phyloP scores from a whole-genome alignment of 2,329 filamentous ascomycete genomes.

The Ascochyta fabae region DNA sequence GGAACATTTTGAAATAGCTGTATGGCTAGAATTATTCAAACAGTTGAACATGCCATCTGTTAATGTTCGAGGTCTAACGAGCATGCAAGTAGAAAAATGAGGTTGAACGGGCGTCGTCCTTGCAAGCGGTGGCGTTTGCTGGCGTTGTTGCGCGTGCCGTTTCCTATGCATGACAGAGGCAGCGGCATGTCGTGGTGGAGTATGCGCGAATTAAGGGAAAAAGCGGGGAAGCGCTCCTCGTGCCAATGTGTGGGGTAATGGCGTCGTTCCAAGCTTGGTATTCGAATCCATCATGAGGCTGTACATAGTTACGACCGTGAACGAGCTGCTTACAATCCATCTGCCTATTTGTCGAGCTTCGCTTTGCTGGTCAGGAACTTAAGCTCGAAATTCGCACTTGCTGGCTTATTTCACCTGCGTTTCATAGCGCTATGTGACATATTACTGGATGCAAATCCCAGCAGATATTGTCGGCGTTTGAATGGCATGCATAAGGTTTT shows the following conservation, averaged over 20 bases:
- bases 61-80: too few relatives aligned
- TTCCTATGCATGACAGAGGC: constrained; percentile 44
- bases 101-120: background rate
- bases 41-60: too few relatives aligned
- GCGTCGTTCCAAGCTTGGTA: constrained; percentile 33
- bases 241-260: constrained; percentile 50
- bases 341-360: too few relatives aligned
- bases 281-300: constrained; percentile 34
- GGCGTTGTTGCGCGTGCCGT: constrained; percentile 12
- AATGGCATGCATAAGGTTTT: background rate
- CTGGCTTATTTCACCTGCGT: background rate
- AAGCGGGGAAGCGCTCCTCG: constrained; percentile 43
- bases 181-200: constrained; percentile 27
- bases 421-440: too few relatives aligned
- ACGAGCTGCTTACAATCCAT: background rate
- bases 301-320: constrained; percentile 18
- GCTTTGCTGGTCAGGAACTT: background rate
- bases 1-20: too few relatives aligned
- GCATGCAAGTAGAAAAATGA: background rate
- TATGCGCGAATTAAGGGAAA: constrained; percentile 37
- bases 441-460: too few relatives aligned
- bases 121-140: background rate
- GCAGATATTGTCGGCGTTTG: constrained; percentile 5
- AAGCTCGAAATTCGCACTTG: too few relatives aligned
- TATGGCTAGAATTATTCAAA: too few relatives aligned